These are phyloP conservation scores for Spiromastix sp. DNA, from an alignment of 2,329 filamentous ascomycete species.

Conservation along the genomic window DNA sequence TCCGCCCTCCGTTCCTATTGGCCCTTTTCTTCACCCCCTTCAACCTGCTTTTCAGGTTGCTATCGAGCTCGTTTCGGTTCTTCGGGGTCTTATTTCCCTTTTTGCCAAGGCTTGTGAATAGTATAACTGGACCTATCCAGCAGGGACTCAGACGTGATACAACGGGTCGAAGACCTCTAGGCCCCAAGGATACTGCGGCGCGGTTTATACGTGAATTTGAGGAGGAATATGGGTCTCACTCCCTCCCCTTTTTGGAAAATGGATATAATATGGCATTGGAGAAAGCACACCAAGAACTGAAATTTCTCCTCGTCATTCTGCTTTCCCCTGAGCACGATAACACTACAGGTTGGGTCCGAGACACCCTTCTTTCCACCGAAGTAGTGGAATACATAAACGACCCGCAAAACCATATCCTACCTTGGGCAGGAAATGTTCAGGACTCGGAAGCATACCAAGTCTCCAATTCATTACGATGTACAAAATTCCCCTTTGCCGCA, in stretches of 20 bases:
- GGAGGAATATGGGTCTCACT: constrained; percentile 67
- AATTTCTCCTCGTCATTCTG: constrained; percentile 81
- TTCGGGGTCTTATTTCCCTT: constrained; percentile 73
- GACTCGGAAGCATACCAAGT: constrained; percentile 94
- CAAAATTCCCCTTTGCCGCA: constrained; percentile 84
- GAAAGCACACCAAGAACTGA: constrained; percentile 77
- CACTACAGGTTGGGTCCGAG: constrained; percentile 66
- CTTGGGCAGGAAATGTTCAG: constrained; percentile 89
- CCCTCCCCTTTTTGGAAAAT: constrained; percentile 69
- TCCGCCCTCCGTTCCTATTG: constrained; percentile 64
- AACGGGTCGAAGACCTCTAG: constrained; percentile 62
- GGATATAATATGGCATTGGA: constrained; percentile 91
- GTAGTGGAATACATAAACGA: constrained; percentile 66
- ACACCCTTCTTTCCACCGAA: constrained; percentile 68
- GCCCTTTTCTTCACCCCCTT: constrained; percentile 74
- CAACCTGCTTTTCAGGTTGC: constrained; percentile 61
- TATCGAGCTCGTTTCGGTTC: constrained; percentile 57
- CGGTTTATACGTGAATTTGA: constrained; percentile 89
- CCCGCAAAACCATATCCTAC: constrained; percentile 64
- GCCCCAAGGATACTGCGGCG: constrained; percentile 76
- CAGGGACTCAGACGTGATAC: constrained; percentile 43
- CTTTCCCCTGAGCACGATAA: constrained; percentile 93
- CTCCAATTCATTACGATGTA: constrained; percentile 73
- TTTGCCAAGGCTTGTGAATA: constrained; percentile 52
- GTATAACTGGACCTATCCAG: constrained; percentile 39